phyloP scores from a whole-genome alignment of 2,329 filamentous ascomycete genomes.

The Hypoxylon sp. region DNA sequence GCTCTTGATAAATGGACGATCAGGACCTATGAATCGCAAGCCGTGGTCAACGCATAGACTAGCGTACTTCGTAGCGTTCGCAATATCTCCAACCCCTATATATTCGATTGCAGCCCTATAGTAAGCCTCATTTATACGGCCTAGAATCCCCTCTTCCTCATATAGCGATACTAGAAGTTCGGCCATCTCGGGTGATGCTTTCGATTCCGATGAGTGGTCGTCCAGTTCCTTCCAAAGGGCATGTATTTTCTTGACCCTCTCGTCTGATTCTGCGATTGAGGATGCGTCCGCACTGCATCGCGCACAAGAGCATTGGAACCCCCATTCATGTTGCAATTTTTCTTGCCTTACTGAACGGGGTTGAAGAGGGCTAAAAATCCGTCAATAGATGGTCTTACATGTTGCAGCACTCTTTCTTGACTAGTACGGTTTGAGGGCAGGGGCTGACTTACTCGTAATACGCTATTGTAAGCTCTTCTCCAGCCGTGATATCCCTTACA shows the following conservation, averaged over 20 bases:
- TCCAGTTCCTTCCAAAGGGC: conserved; percentile 54
- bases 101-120: conserved; percentile 60
- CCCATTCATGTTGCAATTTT: conserved; percentile 55
- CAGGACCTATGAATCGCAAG: conserved; percentile 52
- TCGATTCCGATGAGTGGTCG: conserved; percentile 53
- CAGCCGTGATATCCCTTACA: conserved; percentile 56
- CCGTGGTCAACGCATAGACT: conserved; percentile 48
- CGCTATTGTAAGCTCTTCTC: conserved; percentile 60
- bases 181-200: conserved; percentile 55
- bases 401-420: background rate
- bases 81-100: conserved; percentile 56
- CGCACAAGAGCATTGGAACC: conserved; percentile 58
- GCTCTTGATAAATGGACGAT: conserved; percentile 50
- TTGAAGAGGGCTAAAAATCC: conserved; percentile 54
- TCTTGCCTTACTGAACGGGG: conserved; percentile 51
- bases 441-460: conserved; percentile 56
- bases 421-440: background rate
- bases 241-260: conserved; percentile 54
- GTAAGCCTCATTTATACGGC: conserved; percentile 56
- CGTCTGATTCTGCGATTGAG: conserved; percentile 54
- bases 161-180: conserved; percentile 58
- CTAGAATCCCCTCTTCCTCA: conserved; percentile 55
- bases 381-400: conserved; percentile 29
- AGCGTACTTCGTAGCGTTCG: conserved; percentile 55
- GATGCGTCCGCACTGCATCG: conserved; percentile 54